Evolutionary conservation across 768 basidiomycete genomes (phyloP), one percentile per base, ranked within the genome.

Genomic region (Cantharellus anzutake): DNA sequence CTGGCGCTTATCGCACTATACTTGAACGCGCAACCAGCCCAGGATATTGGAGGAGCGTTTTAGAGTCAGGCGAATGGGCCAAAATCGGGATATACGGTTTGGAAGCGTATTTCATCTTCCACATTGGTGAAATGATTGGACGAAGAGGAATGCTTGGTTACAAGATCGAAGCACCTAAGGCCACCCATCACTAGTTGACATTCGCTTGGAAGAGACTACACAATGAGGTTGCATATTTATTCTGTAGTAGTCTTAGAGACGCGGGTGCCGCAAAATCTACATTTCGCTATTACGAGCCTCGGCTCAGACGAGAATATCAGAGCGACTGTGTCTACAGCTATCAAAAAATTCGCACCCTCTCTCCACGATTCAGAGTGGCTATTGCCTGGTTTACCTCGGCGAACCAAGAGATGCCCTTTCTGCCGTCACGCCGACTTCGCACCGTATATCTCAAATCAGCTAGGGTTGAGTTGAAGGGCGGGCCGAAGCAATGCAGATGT

Each of bases 101-200:
- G 34, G 88, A 94, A 72, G 90, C 87, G 40, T 94, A 92, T 68
- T 83, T 84, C 14, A 84, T 94, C 65, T 94, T 86, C 77, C 86
- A 88, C 82, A 80, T 93, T 72, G 90, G 90, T 59, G 90, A 93
- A 72, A 92, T 92, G 60, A 65, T 92, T 62, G 87, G 87, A 4
- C 76, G 88, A 64, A 79, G 87, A 71, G 80, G 79, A 69, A 67
- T 90, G 42, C 74, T 92, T 65, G 89, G 87, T 41, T 91, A 90
- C 73, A 79, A 82, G 60, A 67, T 86, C 42, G 65, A 67, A 11
- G 48, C 37, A 51, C 38, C 41, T 40, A 40, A 57, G 56, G 42
- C 37, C 42, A 11, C 42, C 11, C 56, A 48, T 48, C 44, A 48
- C 44, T 29, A 48, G 44, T 48, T 11, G 44, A 48, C 44, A 11